Base-by-base conservation (phyloP, 805 yeast genomes). In the Kuraishia ogatae region DNA sequence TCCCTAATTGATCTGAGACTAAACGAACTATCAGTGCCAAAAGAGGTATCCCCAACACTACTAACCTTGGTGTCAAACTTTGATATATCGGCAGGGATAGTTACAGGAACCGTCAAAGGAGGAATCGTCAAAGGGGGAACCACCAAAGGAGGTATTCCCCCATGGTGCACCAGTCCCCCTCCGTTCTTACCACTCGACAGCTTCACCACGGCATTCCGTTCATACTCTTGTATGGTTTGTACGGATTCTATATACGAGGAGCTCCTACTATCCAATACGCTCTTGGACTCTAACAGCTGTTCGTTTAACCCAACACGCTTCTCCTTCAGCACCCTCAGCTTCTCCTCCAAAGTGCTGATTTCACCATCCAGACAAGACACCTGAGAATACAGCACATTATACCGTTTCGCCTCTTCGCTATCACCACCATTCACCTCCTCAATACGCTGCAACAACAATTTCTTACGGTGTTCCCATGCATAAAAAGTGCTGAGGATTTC, bases 231-330 rank as follows among this genome's bases (percentile, higher is more conserved):
- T 4, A 70, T 54, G 46, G 54, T 57, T 17, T 62, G 63, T 19
- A 69, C 55, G 2, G 68, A 59, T 43, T 75, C 76, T 17, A 73
- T 73, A 56, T 74, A 77, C 48, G 71, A 71, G 13, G 80, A 74
- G 0, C 80, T 63, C 57, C 70, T 73, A 55, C 80, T 76, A 55
- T 80, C 84, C 24, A 81, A 59, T 2, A 80, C 71, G 2, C 83
- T 79, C 59, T 77, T 74, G 0, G 84, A 72, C 20, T 72, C 73
- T 24, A 69, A 66, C 28, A 80, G 65, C 60, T 80, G 84, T 10
- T 59, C 53, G 10, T 62, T 60, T 0, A 81, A 53, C 2, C 71
- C 56, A 11, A 55, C 58, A 53, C 72, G 72, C 61, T 74, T 76
- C 2, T 59, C 59, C 50, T 66, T 69, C n/a, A 79, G 58, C 2